Base-by-base conservation (phyloP, 106 monocot species). In the Allium cepa region DNA sequence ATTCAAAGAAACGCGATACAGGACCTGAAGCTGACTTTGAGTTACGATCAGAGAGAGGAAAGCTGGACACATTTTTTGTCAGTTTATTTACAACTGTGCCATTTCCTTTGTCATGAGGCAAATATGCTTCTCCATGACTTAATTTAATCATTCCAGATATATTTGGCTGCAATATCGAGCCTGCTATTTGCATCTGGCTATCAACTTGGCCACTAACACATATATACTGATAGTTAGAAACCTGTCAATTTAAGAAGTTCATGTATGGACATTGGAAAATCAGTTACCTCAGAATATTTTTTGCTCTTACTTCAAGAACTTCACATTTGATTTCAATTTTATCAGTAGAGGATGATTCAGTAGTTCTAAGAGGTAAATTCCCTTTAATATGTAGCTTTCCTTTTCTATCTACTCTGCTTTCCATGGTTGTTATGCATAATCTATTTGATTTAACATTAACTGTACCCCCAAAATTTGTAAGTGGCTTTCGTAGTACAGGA, bases 61-160 rank as follows among this genome's bases (percentile, higher is more conserved):
- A 93, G 53, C 72, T 72, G 49, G 90, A 63, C 62, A 61, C 71
- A 13, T 76, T 84, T 73, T 87, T 84, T 57, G 83, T 55, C 79
- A 97, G 66, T 68, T 77, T 84, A 72, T 89, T 81, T 60, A 78
- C 63, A 53, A 73, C 72, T 46, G 76, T 81, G 53, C 92, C 86
- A 76, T 93, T 90, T n/a, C 99, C 84, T 66, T 90, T 99, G 63
- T 93, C 92, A 79, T 99, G 99, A 57, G 99, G 93, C 79, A 99
- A 67, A 75, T 99, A 99, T 64, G 99, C 99, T 84, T 99, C 99
- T n/a, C 99, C 99, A 70, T 90, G 99, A 70, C 99, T 99, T 72
- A 99, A 75, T 64, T 88, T 85, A 59, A 93, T 85, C 80, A 79
- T 85, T 72, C 99, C 99, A 75, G 92, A 90, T 47, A 99, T 85